Base-by-base conservation (phyloP, 306 rosid genomes). In the Pyrus pyrifolia region DNA sequence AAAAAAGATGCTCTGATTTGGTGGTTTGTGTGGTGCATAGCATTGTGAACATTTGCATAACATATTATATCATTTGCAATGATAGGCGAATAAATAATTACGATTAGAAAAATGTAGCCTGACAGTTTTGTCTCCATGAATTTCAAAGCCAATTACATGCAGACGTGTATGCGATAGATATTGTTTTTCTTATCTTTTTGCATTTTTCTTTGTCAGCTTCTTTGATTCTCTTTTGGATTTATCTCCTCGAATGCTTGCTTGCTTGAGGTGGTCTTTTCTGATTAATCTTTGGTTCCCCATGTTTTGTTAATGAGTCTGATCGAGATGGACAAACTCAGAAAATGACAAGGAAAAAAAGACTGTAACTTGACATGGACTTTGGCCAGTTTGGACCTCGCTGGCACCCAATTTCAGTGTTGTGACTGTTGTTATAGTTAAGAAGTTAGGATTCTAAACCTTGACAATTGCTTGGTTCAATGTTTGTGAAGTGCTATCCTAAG, bases 1-100 rank as follows among this genome's bases (percentile, higher is more conserved):
- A 45, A 86, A 85, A 45, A 87, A 85, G 93, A 91, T 93, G 91
- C 96, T 90, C 85, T 86, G 87, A 88, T 51, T 86, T 86, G 87
- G 89, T 17, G 55, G 55, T 51, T 51, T 51, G 76, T 82, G 88
- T 83, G 88, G 85, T 75, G 90, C 86, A 70, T 52, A 83, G 67
- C 67, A 62, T 62, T 13, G 40, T 80, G 82, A 82, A 81, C 88
- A 88, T 78, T 85, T 78, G 79, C 83, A 81, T 79, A 40, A n/a
- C 29, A 70, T 71, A 72, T 67, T 52, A 65, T 80, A 70, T 46
- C 70, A 67, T 4, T 42, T n/a, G 75, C 63, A 81, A 81, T 73
- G 80, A 86, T 81, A 80, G 29, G 80, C 78, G 73, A 76, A 59
- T 81, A 40, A 65, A 80, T 42, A 72, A 79, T 78, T 61, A 38